phyloP scores from a whole-genome alignment of 805 yeast genomes.

The Candida jianshihensis region DNA sequence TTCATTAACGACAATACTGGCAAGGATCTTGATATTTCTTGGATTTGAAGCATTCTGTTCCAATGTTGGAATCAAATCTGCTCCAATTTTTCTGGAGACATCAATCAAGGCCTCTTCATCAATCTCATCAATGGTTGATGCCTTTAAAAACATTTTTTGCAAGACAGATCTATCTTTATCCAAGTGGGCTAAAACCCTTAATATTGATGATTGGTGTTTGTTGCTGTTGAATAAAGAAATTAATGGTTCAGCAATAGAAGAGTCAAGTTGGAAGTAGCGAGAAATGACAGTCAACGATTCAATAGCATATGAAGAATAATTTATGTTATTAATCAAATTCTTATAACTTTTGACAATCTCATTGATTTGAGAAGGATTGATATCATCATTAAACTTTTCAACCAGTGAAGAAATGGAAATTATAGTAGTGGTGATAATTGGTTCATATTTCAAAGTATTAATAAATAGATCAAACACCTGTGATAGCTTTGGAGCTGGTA shows the following conservation, averaged over 20 bases:
- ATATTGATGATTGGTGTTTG: conserved; percentile 16
- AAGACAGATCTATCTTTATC: conserved; percentile 12
- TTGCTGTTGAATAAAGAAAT: conserved; percentile 11
- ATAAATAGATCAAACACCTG: conserved; percentile 26
- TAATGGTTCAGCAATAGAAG: conserved; percentile 15
- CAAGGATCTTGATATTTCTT: conserved; percentile 19
- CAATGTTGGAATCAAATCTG: conserved; percentile 19
- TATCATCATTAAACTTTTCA: conserved; percentile 9
- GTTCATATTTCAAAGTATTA: conserved; percentile 28
- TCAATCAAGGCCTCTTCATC: conserved; percentile 21
- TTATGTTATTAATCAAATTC: conserved; percentile 6
- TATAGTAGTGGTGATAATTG: conserved; percentile 26
- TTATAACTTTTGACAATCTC: conserved; percentile 10
- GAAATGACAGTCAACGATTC: conserved; percentile 18
- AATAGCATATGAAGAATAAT: conserved; percentile 12
- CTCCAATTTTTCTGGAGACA: conserved; percentile 20
- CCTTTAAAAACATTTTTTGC: conserved; percentile 15
- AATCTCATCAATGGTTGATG: conserved; percentile 18
- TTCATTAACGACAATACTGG: conserved; percentile 19
- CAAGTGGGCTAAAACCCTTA: conserved; percentile 18
- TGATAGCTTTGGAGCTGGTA: conserved; percentile 20
- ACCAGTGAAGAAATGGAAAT: conserved; percentile 20
- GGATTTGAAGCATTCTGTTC: conserved; percentile 12
- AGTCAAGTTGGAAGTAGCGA: conserved; percentile 13
- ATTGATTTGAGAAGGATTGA: conserved; percentile 7